These are phyloP conservation scores for Pythium periplocum DNA, from an alignment of 352 stramenopile species.

Conservation along the genomic window DNA sequence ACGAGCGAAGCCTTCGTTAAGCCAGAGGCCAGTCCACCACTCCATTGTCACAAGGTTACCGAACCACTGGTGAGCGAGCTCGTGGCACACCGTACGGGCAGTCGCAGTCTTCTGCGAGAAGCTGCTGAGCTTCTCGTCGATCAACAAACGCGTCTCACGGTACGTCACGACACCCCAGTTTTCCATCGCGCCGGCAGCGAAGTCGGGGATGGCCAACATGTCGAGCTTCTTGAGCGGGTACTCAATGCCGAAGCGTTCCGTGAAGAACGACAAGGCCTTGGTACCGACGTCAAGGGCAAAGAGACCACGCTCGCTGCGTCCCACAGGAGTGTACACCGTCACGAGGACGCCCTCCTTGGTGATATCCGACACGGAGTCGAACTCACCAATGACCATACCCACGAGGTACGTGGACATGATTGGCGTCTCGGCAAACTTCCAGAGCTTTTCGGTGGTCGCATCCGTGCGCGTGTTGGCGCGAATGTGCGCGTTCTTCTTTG, in stretches of 20 bases:
- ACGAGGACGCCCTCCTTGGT: slow-evolving; percentile 91
- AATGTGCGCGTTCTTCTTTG: slow-evolving; percentile 56
- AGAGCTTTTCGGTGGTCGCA: slow-evolving; percentile 50
- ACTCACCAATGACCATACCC: slow-evolving; percentile 93
- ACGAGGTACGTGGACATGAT: slow-evolving; percentile 98
- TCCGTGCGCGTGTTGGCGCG: slow-evolving; percentile 30
- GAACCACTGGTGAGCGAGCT: slow-evolving; percentile 97
- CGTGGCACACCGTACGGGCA: slow-evolving; percentile 95
- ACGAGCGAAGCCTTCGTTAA: slow-evolving; percentile 98
- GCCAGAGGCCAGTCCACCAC: slow-evolving; percentile 95
- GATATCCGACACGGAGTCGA: slow-evolving; percentile 90
- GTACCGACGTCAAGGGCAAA: slow-evolving; percentile 87
- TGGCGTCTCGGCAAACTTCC: slow-evolving; percentile 89
- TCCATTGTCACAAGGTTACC: slow-evolving; percentile 99
- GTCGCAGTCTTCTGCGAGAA: slow-evolving; percentile 73
- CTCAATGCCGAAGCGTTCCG: slow-evolving; percentile 62
- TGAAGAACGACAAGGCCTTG: slow-evolving; percentile 70
- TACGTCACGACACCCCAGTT: slow-evolving; percentile 97
- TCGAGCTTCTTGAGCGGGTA: slow-evolving; percentile 98
- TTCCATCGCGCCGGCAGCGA: slow-evolving; percentile 95
- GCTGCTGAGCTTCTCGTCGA: slow-evolving; percentile 71
- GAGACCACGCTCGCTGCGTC: slow-evolving; percentile 84
- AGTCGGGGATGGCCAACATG: slow-evolving; percentile 97
- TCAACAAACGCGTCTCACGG: slow-evolving; percentile 89
- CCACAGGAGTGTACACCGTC: slow-evolving; percentile 94